phyloP scores from a whole-genome alignment of 148 eudicot species.

The Rhododendron kiyosumense region DNA sequence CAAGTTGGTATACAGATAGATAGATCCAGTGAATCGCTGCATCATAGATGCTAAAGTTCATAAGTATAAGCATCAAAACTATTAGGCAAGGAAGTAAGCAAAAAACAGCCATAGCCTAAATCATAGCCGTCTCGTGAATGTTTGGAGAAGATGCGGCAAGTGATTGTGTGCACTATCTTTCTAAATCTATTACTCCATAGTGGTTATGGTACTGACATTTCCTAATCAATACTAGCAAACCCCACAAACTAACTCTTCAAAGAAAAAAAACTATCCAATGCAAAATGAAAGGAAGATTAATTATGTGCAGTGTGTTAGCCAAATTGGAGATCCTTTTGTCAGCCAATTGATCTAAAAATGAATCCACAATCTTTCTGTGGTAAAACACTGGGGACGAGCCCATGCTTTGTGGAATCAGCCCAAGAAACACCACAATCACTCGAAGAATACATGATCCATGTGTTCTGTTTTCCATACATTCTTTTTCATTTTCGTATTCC shows the following conservation, averaged over 20 bases:
- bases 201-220: background rate
- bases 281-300: no score
- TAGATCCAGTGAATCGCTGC: background rate
- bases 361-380: background rate
- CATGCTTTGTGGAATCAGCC: background rate
- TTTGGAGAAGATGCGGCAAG: background rate
- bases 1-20: no score
- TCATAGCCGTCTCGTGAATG: no score
- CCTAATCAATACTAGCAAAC: background rate
- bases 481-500: background rate
- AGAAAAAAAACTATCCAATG: background rate
- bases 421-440: no score
- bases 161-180: background rate
- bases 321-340: conserved; percentile 1
- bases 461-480: background rate
- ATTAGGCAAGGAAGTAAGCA: background rate
- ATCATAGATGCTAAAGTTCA: background rate
- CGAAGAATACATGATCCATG: no score
- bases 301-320: background rate
- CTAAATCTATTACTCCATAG: background rate
- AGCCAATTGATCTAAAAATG: conserved; percentile 1
- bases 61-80: background rate
- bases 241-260: no score
- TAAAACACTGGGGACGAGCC: background rate
- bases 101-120: background rate